Percentiles rank a stretch among this genome's conserved stretches.
These are phyloP conservation scores for Trametes cinnabarina DNA, from an alignment of 768 basidiomycete genomes.

Conservation along the genomic window DNA sequence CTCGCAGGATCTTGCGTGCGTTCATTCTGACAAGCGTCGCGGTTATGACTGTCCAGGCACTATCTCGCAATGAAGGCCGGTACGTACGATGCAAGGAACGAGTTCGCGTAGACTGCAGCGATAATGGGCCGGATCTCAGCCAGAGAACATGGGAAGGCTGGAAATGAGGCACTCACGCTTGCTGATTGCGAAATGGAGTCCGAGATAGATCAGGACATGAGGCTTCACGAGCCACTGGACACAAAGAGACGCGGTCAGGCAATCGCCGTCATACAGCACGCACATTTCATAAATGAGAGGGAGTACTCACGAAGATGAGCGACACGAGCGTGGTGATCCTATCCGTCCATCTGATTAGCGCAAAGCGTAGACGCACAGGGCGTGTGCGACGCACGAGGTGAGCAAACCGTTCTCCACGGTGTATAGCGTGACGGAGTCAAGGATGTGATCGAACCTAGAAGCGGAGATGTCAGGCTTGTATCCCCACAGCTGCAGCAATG, in stretches of 20 bases:
- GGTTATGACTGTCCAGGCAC: background rate
- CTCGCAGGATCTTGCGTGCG: conserved; percentile 23
- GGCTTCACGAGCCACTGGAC: conserved; percentile 28
- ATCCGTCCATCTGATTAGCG: conserved; percentile 2
- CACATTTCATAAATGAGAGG: conserved; percentile 1
- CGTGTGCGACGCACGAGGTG: conserved; percentile 24
- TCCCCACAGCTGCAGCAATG: background rate
- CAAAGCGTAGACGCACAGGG: background rate
- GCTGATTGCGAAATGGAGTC: conserved; percentile 30
- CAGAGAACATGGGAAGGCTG: background rate
- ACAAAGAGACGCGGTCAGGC: background rate
- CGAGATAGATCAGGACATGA: conserved; percentile 29
- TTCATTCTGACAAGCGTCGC: conserved; percentile 21
- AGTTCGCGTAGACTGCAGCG: conserved; percentile 29
- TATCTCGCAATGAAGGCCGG: background rate
- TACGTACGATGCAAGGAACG: conserved; percentile 29
- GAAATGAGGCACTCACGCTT: conserved; percentile 25
- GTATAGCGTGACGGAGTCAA: conserved; percentile 28
- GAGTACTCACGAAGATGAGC: conserved; percentile 26
- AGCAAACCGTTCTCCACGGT: conserved; percentile 29
- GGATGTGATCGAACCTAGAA: conserved; percentile 26
- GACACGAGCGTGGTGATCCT: conserved; percentile 25
- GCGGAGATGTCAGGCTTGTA: background rate
- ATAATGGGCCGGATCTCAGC: conserved; percentile 12
- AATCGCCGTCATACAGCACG: background rate